phyloP scores from a whole-genome alignment of 2,329 filamentous ascomycete species.

The Nemania abortiva region DNA sequence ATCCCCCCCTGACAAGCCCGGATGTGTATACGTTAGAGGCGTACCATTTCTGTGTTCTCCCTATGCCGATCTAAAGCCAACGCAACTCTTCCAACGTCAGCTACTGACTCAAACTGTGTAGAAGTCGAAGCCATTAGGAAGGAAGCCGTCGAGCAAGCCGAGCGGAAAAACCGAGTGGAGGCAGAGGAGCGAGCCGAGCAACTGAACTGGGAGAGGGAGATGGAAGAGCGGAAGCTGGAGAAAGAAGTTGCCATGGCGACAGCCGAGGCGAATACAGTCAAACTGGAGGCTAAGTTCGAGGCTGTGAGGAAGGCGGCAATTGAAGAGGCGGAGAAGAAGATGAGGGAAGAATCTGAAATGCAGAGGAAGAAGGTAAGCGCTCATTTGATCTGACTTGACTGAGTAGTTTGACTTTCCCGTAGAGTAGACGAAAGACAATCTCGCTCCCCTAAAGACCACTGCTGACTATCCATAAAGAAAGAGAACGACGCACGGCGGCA shows the following conservation, averaged over 20 bases:
- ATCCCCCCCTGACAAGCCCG: too few species aligned
- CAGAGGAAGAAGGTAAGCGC: conserved; percentile 27
- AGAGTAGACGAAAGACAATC: too few species aligned
- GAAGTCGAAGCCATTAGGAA: conserved; percentile 34
- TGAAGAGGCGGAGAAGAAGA: conserved; percentile 23
- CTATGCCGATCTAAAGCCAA: neutral
- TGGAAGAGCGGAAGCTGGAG: conserved; percentile 27
- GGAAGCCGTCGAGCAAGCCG: conserved; percentile 31
- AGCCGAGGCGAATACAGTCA: conserved; percentile 11
- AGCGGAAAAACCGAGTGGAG: conserved; percentile 32
- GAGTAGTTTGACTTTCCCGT: neutral
- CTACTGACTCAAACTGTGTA: neutral
- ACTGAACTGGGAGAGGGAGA: conserved; percentile 25
- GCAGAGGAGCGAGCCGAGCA: conserved; percentile 24
- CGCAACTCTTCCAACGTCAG: neutral
- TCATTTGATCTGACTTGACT: neutral
- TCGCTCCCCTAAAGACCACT: neutral
- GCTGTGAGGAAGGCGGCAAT: conserved; percentile 15
- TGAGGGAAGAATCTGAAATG: conserved; percentile 26
- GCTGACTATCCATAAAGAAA: conserved; percentile 22
- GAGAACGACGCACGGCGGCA: conserved; percentile 21
- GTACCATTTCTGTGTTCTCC: neutral
- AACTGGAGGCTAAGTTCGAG: conserved; percentile 24
- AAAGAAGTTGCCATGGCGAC: conserved; percentile 23
- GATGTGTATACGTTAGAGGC: neutral